A percentile compares a stretch with the other conserved stretches of the same genome.
Conservation (phyloP, 1,139 yeast genomes). For the Suhomyces maxii region DNA sequence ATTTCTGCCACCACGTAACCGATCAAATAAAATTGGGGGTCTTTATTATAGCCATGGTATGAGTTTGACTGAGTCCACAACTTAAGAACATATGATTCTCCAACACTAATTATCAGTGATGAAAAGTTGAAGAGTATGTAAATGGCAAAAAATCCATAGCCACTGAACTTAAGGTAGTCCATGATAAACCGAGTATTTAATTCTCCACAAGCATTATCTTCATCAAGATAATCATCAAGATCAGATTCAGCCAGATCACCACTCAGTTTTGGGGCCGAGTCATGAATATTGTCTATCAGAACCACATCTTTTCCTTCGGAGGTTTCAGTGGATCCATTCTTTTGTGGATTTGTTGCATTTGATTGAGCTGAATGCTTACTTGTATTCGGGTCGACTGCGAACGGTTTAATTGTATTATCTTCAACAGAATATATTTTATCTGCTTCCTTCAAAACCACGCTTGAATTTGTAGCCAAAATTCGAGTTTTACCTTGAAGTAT, state of each 20-base stretch:
- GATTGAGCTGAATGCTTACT: conserved; percentile 40
- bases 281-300: too few species aligned
- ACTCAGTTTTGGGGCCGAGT: too few species aligned
- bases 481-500: conserved; percentile 25
- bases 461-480: conserved; percentile 29
- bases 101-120: neutral
- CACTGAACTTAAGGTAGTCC: too few species aligned
- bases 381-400: conserved; percentile 27
- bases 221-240: too few species aligned
- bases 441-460: conserved; percentile 28
- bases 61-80: conserved; percentile 40
- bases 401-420: conserved; percentile 46
- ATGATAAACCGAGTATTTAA: too few species aligned
- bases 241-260: too few species aligned
- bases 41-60: conserved; percentile 24
- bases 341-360: conserved; percentile 30
- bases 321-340: conserved; percentile 16
- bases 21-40: conserved; percentile 26
- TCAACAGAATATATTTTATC: conserved; percentile 19
- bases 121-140: too few species aligned
- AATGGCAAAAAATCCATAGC: too few species aligned
- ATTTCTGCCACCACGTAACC: conserved; percentile 31
- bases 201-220: too few species aligned
- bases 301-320: conserved; percentile 7
- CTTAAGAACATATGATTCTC: conserved; percentile 27